phyloP scores from a whole-genome alignment of 345 rosid genomes.

The Citrus cavaleriei region DNA sequence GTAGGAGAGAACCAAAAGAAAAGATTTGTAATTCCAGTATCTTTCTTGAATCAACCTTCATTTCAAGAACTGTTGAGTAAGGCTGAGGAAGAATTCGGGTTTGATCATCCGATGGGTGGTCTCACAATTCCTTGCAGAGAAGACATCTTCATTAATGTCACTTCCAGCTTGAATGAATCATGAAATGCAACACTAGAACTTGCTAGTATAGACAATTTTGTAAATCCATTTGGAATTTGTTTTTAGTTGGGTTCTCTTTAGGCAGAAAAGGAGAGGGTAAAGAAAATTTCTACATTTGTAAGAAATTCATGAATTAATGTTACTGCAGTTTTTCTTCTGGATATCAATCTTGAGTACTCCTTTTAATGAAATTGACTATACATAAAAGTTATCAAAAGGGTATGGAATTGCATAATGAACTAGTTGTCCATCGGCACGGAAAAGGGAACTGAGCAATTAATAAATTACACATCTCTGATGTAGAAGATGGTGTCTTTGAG shows the following conservation, averaged over 20 bases:
- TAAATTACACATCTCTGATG: background rate
- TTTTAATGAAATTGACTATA: background rate
- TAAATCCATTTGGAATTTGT: background rate
- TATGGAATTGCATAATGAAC: background rate
- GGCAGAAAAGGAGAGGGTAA: background rate
- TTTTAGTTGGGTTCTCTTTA: background rate
- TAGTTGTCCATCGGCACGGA: background rate
- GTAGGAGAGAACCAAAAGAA: slow-evolving; percentile 25
- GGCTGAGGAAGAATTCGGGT: slow-evolving; percentile 56
- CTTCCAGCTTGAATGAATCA: slow-evolving; percentile 20
- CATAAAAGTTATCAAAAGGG: too few relatives aligned
- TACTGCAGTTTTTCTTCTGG: background rate
- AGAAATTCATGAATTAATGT: background rate
- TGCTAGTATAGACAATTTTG: background rate
- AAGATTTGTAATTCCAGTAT: slow-evolving; percentile 29
- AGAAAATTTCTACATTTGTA: background rate
- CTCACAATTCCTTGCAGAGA: slow-evolving; percentile 45
- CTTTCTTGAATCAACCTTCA: slow-evolving; percentile 43
- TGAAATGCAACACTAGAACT: background rate
- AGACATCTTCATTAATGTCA: slow-evolving; percentile 29
- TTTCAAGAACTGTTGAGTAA: slow-evolving; percentile 34
- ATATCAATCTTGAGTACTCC: background rate
- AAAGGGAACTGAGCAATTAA: background rate
- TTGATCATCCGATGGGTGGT: slow-evolving; percentile 42
- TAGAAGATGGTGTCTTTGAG: background rate